phyloP scores from a whole-genome alignment of 2,329 filamentous ascomycete species.

The Clonostachys rhizophaga region DNA sequence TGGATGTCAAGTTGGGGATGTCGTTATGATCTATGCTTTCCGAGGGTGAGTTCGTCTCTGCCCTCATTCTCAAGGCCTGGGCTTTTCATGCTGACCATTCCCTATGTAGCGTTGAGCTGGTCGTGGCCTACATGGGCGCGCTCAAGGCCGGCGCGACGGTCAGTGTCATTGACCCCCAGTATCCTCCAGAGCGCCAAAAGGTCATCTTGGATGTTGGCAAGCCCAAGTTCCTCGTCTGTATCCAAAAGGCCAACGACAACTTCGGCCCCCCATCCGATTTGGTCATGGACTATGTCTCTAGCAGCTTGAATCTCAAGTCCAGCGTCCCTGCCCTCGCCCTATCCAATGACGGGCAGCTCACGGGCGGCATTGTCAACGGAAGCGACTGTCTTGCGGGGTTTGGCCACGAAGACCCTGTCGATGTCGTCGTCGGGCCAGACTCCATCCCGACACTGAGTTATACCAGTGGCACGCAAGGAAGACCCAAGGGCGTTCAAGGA shows the following conservation, averaged over 20 bases:
- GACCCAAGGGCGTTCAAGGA: constrained; percentile 82
- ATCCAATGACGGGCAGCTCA: constrained; percentile 63
- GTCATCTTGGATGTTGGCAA: constrained; percentile 76
- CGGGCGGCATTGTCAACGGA: constrained; percentile 63
- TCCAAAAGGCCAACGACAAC: constrained; percentile 58
- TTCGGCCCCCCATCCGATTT: constrained; percentile 39
- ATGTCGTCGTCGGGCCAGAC: constrained; percentile 81
- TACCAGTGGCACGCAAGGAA: constrained; percentile 71
- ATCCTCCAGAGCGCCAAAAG: constrained; percentile 20
- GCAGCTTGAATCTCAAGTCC: constrained; percentile 67
- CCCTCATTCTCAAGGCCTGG: too few species aligned
- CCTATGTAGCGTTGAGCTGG: constrained; percentile 58
- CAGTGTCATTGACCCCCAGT: constrained; percentile 65
- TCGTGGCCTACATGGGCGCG: constrained; percentile 72
- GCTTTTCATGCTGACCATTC: too few species aligned
- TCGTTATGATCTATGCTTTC: constrained; percentile 90
- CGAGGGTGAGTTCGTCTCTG: constrained; percentile 12
- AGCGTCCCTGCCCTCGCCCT: constrained; percentile 72
- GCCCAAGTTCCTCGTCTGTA: constrained; percentile 62
- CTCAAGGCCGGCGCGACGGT: constrained; percentile 57
- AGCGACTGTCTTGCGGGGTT: constrained; percentile 55
- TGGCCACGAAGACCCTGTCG: constrained; percentile 44
- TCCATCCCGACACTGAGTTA: constrained; percentile 70
- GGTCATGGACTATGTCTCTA: constrained; percentile 62
- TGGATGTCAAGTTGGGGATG: constrained; percentile 74